Evolutionary conservation across 2,329 filamentous ascomycete species (phyloP).

Genomic region (Hypoxylon sp.): DNA sequence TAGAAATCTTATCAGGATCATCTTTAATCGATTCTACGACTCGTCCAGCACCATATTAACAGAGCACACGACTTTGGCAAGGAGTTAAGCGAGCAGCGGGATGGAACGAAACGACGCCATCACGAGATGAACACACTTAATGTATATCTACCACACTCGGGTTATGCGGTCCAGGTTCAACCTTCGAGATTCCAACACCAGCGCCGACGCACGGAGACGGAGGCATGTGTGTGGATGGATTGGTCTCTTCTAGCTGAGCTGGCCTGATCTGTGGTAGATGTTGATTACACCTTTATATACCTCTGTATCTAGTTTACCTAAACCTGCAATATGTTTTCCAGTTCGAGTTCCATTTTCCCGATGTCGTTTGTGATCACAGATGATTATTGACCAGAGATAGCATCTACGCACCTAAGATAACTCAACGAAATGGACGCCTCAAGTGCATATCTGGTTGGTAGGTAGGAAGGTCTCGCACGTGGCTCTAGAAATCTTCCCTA

Average conservation of each 20-base stretch:
- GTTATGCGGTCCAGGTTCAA: too few species aligned
- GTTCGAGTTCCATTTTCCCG: conserved; percentile 14
- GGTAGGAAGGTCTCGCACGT: not conserved
- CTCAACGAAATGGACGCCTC: too few species aligned
- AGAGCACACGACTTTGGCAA: conserved; percentile 22
- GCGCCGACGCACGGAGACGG: conserved; percentile 22
- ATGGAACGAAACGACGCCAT: conserved; percentile 6
- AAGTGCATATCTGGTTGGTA: not conserved
- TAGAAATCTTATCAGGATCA: conserved; percentile 11
- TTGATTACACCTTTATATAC: conserved; percentile 33
- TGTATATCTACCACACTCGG: conserved; percentile 24
- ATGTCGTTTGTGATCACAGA: not conserved
- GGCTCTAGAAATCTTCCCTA: not conserved
- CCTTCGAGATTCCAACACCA: conserved; percentile 12
- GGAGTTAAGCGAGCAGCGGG: not conserved
- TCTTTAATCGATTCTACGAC: conserved; percentile 27
- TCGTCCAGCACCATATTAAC: too few species aligned
- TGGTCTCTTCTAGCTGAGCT: too few species aligned
- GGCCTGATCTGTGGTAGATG: conserved; percentile 27
- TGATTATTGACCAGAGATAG: not conserved
- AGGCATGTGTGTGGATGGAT: conserved; percentile 13
- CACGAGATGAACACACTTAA: conserved; percentile 31
- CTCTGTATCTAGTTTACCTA: conserved; percentile 34
- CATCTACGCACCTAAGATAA: too few species aligned
- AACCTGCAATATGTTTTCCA: conserved; percentile 26